Evolutionary conservation across 805 yeast species (phyloP).

Genomic region (Kluyveromyces siamensis): DNA sequence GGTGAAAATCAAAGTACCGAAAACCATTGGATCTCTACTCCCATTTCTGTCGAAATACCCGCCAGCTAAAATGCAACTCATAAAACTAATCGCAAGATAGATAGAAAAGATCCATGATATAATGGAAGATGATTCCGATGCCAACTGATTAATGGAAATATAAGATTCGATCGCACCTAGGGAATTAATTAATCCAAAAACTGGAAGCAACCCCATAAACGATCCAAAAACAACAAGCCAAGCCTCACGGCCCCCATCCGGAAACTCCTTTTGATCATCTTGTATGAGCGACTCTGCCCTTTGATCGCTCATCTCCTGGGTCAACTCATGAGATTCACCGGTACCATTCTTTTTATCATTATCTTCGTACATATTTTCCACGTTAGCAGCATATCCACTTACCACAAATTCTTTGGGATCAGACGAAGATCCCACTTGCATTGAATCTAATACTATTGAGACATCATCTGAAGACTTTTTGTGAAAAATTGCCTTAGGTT

Average conservation of each 20-base stretch:
- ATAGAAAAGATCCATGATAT: conserved; percentile 64
- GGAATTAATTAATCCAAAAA: conserved; percentile 51
- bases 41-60: conserved; percentile 59
- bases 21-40: conserved; percentile 34
- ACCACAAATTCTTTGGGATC: neutral
- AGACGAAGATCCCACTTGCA: neutral
- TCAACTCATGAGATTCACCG: neutral
- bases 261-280: conserved; percentile 26
- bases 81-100: conserved; percentile 42
- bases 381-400: conserved; percentile 1
- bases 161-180: conserved; percentile 63
- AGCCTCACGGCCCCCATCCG: conserved; percentile 52
- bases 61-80: conserved; percentile 48
- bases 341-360: neutral
- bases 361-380: neutral
- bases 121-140: conserved; percentile 37
- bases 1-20: conserved; percentile 38
- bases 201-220: conserved; percentile 49
- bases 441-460: neutral
- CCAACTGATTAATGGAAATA: conserved; percentile 45
- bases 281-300: conserved; percentile 5
- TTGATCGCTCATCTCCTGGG: neutral
- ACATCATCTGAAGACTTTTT: conserved; percentile 1
- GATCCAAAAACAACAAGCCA: conserved; percentile 52
- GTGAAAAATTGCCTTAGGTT: conserved; percentile 1